Conservation (phyloP, 768 basidiomycete species). For the Xerocomellus intermedius region DNA sequence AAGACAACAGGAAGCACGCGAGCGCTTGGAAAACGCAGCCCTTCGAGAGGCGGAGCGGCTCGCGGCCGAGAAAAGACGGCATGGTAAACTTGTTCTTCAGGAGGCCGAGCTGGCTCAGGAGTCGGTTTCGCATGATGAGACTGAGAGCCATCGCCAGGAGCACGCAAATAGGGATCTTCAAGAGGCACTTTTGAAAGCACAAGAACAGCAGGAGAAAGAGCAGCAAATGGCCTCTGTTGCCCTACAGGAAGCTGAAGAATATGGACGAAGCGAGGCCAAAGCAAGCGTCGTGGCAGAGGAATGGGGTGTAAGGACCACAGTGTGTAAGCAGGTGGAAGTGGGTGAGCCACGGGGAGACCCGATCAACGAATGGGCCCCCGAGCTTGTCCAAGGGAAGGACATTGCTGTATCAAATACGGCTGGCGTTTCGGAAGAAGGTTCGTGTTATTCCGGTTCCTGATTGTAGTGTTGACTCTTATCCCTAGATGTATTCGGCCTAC, state of each 20-base stretch:
- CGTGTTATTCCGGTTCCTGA: constrained; percentile 1
- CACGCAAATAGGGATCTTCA: constrained; percentile 11
- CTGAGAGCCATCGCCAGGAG: constrained; percentile 25
- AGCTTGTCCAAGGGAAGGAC: constrained; percentile 1
- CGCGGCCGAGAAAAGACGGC: constrained; percentile 27
- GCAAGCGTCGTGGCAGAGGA: not conserved
- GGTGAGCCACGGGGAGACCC: not conserved
- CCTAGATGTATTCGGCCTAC: constrained; percentile 59
- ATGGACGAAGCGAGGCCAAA: not conserved
- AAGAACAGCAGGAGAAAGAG: not conserved
- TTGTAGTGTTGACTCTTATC: constrained; percentile 3
- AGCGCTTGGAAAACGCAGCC: constrained; percentile 36
- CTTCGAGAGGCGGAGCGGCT: constrained; percentile 35
- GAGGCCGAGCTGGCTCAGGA: constrained; percentile 12
- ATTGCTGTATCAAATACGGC: not conserved
- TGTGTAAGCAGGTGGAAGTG: constrained; percentile 1
- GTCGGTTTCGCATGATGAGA: constrained; percentile 18
- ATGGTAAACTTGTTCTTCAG: constrained; percentile 20
- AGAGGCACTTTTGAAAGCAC: not conserved
- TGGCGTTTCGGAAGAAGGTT: constrained; percentile 26
- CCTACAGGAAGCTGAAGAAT: constrained; percentile 1
- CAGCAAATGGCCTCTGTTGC: not conserved
- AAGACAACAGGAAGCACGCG: constrained; percentile 14
- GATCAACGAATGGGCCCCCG: not conserved
- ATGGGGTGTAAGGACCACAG: not conserved